A percentile compares a stretch with the other conserved stretches of the same genome.
Evolutionary conservation across 306 rosid genomes (phyloP).

Genomic region (Quercus variabilis): DNA sequence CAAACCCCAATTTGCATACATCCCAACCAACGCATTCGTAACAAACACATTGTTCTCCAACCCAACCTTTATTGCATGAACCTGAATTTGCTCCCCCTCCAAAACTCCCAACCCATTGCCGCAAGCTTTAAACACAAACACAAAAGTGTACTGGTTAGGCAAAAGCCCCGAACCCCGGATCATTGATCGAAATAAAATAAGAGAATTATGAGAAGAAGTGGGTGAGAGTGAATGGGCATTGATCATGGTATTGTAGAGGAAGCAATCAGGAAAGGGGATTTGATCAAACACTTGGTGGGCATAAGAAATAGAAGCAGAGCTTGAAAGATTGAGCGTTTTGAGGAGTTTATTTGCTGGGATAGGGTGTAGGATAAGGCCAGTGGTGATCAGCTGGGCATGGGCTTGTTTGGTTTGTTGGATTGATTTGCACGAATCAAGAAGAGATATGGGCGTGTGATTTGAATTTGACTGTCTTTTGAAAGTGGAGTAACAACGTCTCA

Average conservation of each 20-base stretch:
- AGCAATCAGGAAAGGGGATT: slow-evolving; percentile 49
- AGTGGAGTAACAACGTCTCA: slow-evolving; percentile 38
- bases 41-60: slow-evolving; percentile 56
- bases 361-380: slow-evolving; percentile 33
- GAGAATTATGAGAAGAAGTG: slow-evolving; percentile 33
- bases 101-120: slow-evolving; percentile 46
- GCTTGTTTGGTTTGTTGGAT: slow-evolving; percentile 42
- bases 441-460: slow-evolving; percentile 21
- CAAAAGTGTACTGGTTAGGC: slow-evolving; percentile 52
- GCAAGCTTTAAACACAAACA: slow-evolving; percentile 49
- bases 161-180: slow-evolving; percentile 16
- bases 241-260: slow-evolving; percentile 55
- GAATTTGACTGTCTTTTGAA: slow-evolving; percentile 15
- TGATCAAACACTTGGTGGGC: slow-evolving; percentile 55
- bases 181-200: slow-evolving; percentile 25
- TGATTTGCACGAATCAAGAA: slow-evolving; percentile 50
- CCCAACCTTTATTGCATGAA: slow-evolving; percentile 48
- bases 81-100: slow-evolving; percentile 52
- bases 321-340: slow-evolving; percentile 21
- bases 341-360: slow-evolving; percentile 41
- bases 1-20: slow-evolving; percentile 50
- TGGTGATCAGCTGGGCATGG: slow-evolving; percentile 50
- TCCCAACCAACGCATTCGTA: slow-evolving; percentile 55
- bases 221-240: slow-evolving; percentile 43
- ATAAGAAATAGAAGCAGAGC: slow-evolving; percentile 36